These are phyloP conservation scores for Pythium phragmiticola DNA, from an alignment of 352 stramenopile species.

Conservation along the genomic window DNA sequence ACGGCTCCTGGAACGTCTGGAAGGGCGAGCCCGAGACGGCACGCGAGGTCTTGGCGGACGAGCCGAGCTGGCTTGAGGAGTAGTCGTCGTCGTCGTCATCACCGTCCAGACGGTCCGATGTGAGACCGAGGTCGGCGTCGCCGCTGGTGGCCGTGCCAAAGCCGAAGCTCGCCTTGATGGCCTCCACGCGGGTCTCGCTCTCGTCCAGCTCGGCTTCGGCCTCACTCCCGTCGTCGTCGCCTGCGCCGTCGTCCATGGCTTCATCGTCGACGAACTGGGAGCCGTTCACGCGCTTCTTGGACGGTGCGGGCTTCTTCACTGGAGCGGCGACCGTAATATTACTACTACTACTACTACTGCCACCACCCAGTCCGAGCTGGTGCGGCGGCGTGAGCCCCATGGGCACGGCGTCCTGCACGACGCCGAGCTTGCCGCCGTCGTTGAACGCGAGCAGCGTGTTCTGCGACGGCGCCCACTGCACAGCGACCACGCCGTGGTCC, in stretches of 20 bases:
- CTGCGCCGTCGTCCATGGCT: slow-evolving; percentile 34
- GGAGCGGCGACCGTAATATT: background rate
- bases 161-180: slow-evolving; percentile 82
- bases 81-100: slow-evolving; percentile 22
- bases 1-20: slow-evolving; percentile 52
- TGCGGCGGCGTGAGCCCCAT: slow-evolving; percentile 55
- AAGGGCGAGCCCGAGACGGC: slow-evolving; percentile 21
- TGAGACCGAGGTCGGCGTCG: slow-evolving; percentile 27
- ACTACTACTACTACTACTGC: background rate
- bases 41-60: background rate
- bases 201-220: slow-evolving; percentile 49
- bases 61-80: background rate
- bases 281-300: slow-evolving; percentile 31
- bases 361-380: slow-evolving; percentile 24
- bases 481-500: slow-evolving; percentile 50
- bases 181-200: slow-evolving; percentile 66
- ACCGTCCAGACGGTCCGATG: slow-evolving; percentile 24
- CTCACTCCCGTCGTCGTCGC: slow-evolving; percentile 27
- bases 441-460: slow-evolving; percentile 64
- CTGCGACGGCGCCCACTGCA: slow-evolving; percentile 59
- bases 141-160: slow-evolving; percentile 46
- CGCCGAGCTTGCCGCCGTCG: slow-evolving; percentile 54
- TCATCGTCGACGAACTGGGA: slow-evolving; percentile 56
- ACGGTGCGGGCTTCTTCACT: background rate
- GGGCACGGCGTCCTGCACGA: slow-evolving; percentile 67